Percentiles rank a stretch among this genome's conserved stretches.
Evolutionary conservation across 208 protist genomes (phyloP).

Genomic region (Trypanosoma scelopori): DNA sequence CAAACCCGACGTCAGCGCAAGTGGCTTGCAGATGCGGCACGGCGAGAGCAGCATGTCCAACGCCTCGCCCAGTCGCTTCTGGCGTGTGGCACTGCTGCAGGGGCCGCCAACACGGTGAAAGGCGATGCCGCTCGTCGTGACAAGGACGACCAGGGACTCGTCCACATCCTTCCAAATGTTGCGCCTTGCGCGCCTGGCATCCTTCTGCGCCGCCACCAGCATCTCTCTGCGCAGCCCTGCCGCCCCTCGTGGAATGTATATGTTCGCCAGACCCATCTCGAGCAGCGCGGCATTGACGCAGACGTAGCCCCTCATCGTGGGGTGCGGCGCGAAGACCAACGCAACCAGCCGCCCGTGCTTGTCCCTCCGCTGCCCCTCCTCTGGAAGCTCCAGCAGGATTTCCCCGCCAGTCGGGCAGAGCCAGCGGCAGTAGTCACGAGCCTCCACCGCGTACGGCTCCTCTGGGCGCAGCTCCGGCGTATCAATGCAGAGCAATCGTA

Average conservation of each 20-base stretch:
- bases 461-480: conserved; percentile 45
- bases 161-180: conserved; percentile 53
- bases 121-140: conserved; percentile 41
- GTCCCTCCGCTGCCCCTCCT: conserved; percentile 27
- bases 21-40: conserved; percentile 51
- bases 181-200: conserved; percentile 6
- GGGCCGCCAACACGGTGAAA: conserved; percentile 44
- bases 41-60: conserved; percentile 40
- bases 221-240: conserved; percentile 17
- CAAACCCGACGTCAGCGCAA: no score
- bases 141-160: conserved; percentile 31
- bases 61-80: conserved; percentile 27
- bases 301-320: conserved; percentile 23
- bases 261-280: conserved; percentile 42
- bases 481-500: conserved; percentile 59
- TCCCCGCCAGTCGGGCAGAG: conserved; percentile 31
- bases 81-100: conserved; percentile 24
- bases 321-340: conserved; percentile 42
- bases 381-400: conserved; percentile 36
- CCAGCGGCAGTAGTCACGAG: conserved; percentile 37
- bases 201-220: conserved; percentile 28
- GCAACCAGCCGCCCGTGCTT: conserved; percentile 43
- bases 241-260: conserved; percentile 35
- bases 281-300: conserved; percentile 51
- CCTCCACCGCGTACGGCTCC: conserved; percentile 54